Evolutionary conservation across 257 asterid genomes (phyloP), one percentile per base, ranked within the genome.

Genomic region (Galeopsis tetrahit): DNA sequence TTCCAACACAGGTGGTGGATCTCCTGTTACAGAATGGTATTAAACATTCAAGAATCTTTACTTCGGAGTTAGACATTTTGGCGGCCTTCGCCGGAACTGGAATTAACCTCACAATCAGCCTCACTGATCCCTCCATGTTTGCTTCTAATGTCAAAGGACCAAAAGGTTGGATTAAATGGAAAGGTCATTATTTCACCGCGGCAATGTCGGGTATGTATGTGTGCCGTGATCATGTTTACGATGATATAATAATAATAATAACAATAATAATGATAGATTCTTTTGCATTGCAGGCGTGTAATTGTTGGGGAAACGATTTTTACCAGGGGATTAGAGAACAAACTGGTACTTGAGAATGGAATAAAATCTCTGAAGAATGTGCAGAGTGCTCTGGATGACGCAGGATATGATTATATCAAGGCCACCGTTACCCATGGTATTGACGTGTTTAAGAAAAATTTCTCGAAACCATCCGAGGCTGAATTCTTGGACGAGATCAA

Each of bases 1-100:
- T 82, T 2, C 87, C 87, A 0, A 70, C 84, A 0, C 69, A 17
- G 77, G 87, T 79, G 65, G 87, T 82, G 46, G 87, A 82, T 77
- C 10, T 82, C 61, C 4, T 82, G 21, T 34, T 82, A 13, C 87
- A 82, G 40, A 82, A 82, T 9, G 59, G 51, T 0, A 14, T 82
- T 0, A 1, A 6, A 21, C 44, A 40, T 1, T 79, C 78, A 1
- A 70, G 83, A 35, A 0, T 82, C 9, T 74, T 55, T 17, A 6
- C 77, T 3, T 0, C 66, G 1, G 31, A 74, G 28, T 2, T 0
- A 0, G 82, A 82, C 52, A 2, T 76, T 3, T 2, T 82, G 4
- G 0, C 10, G 0, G 86, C 84, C 4, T 82, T 82, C 0, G 11
- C n/a, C 0, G 72, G 75, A 6, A 82, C 67, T 1, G 77, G 77